phyloP scores from a whole-genome alignment of 2,329 filamentous ascomycete species.

The Lomentospora prolificans region DNA sequence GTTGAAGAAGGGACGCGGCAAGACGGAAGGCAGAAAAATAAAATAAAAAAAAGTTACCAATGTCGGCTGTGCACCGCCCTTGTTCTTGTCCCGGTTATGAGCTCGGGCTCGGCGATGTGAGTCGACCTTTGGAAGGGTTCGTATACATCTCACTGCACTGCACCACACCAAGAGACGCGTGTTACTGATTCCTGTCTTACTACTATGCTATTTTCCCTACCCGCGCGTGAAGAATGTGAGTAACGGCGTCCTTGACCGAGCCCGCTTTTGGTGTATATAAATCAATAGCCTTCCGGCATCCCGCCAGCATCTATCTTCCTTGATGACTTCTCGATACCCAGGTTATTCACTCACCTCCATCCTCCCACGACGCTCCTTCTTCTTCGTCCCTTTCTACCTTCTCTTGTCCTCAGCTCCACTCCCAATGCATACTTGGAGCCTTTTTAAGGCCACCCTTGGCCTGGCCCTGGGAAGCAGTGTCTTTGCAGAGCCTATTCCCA shows the following conservation, averaged over 20 bases:
- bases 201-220: background rate
- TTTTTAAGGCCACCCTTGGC: background rate
- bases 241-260: background rate
- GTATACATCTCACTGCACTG: background rate
- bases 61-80: background rate
- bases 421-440: background rate
- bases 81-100: background rate
- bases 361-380: background rate
- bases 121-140: background rate
- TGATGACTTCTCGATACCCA: background rate
- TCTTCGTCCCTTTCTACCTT: background rate
- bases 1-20: background rate
- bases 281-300: background rate
- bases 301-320: background rate
- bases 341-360: background rate
- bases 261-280: background rate
- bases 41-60: background rate
- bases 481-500: background rate
- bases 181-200: background rate
- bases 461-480: slow-evolving; percentile 2
- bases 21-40: background rate
- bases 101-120: background rate
- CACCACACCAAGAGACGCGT: background rate
- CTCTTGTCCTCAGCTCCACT: background rate
- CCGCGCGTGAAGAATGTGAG: background rate